Base-by-base conservation (phyloP, 805 yeast genomes). In the Kluyveromyces aestuarii region DNA sequence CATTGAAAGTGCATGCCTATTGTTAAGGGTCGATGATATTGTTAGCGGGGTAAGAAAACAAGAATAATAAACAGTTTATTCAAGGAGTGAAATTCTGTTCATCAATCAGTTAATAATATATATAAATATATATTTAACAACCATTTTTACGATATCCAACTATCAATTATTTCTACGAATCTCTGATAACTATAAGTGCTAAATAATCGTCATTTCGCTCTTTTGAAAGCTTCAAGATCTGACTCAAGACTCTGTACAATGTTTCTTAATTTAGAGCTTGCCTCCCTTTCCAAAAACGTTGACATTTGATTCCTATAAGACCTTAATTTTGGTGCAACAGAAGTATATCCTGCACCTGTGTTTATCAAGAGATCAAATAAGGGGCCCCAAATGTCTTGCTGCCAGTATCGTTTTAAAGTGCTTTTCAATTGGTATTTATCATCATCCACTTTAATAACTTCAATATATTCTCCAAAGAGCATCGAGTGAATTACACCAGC, bases 11-110 rank as follows among this genome's bases (percentile, higher is more conserved):
- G 97, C 99, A 14, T 86, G 96, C 67, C 74, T 93, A 72, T 74
- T 93, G 61, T 75, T 93, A 64, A 84, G 99, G 62, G 99, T 93
- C 44, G 99, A 93, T 68, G 99, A 93, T 67, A 93, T 93, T 56
- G 99, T 93, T 40, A 84, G 95, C 67, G 99, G 98, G 57, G 95
- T 89, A 27, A 82, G 96, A 60, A 83, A 75, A 51, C 68, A 65
- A 48, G 70, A 67, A 52, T 52, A 58, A 51, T 48, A 25, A 17
- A 17, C n/a, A 10, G 10, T 21, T 27, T 33, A 25, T 16, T 35
- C 27, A 33, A 30, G 7, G 7, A 11, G 11, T 30, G 8, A 3
- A 30, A 30, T 13, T 30, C 14, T 30, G 35, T 8, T 21, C 37
- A 14, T 27, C 18, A 14, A 8, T 16, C 11, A 11, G 17, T 17